phyloP scores from a whole-genome alignment of 495 filamentous ascomycete genomes.

The Rhypophila decipiens region DNA sequence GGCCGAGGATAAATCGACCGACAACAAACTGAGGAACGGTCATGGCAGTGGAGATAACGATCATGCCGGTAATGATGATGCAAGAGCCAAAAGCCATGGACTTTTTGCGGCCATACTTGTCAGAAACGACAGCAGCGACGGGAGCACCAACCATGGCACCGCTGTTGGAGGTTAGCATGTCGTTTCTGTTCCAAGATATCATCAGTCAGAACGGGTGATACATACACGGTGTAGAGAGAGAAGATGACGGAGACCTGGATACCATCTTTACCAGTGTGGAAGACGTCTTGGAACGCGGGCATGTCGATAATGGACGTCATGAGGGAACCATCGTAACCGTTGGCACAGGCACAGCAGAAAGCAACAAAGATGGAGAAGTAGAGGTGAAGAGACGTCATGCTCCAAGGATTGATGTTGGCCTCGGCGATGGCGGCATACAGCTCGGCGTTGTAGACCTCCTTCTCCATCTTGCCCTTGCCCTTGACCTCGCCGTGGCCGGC shows the following conservation, averaged over 20 bases:
- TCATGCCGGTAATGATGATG: constrained; percentile 47
- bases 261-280: constrained; percentile 31
- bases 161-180: no score
- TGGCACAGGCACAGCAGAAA: constrained; percentile 47
- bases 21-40: constrained; percentile 39
- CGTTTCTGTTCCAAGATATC: no score
- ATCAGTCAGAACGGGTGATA: constrained; percentile 5
- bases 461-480: constrained; percentile 35
- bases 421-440: constrained; percentile 52
- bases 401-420: constrained; percentile 49
- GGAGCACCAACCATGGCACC: constrained; percentile 42
- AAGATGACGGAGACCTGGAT: constrained; percentile 35
- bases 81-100: constrained; percentile 44
- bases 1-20: constrained; percentile 46
- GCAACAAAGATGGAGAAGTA: constrained; percentile 43
- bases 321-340: constrained; percentile 39
- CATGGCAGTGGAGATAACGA: constrained; percentile 32
- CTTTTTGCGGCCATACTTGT: constrained; percentile 34
- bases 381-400: constrained; percentile 46
- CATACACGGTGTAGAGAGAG: constrained; percentile 43
- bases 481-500: constrained; percentile 30
- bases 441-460: constrained; percentile 49
- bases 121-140: constrained; percentile 39
- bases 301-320: constrained; percentile 38
- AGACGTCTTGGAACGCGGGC: constrained; percentile 30